A percentile compares a stretch with the other conserved stretches of the same genome.
phyloP scores from a whole-genome alignment of 345 rosid species.

The Citrus inodora region DNA sequence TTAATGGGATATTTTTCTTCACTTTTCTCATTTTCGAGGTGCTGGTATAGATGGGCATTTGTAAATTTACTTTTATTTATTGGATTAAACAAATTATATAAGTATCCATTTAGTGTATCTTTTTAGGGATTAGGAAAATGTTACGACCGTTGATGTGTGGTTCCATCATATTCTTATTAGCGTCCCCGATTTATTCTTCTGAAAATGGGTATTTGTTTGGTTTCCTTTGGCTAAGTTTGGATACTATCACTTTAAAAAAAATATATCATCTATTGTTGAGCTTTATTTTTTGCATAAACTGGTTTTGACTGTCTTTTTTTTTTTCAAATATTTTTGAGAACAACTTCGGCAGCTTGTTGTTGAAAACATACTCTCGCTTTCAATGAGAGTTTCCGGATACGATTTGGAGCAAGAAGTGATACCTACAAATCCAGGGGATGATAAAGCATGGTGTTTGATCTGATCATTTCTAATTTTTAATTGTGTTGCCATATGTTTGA shows the following conservation, averaged over 20 bases:
- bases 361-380: conserved; percentile 88
- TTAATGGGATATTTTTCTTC: too few species aligned
- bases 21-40: too few species aligned
- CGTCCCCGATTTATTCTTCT: not conserved
- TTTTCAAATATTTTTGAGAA: conserved; percentile 1
- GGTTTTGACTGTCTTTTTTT: conserved; percentile 1
- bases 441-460: conserved; percentile 58
- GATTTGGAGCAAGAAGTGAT: conserved; percentile 80
- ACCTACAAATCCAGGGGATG: conserved; percentile 86
- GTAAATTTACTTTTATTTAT: too few species aligned
- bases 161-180: too few species aligned
- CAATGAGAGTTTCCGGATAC: conserved; percentile 75
- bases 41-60: too few species aligned
- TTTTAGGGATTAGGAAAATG: too few species aligned
- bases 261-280: not conserved
- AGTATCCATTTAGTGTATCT: too few species aligned
- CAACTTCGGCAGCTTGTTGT: conserved; percentile 81
- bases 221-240: not conserved
- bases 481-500: conserved; percentile 4
- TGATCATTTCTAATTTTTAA: conserved; percentile 26
- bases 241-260: not conserved
- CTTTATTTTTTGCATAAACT: not conserved
- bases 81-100: too few species aligned
- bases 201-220: not conserved
- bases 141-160: too few species aligned